Percentiles rank a stretch among this genome's conserved stretches.
Evolutionary conservation across 495 filamentous ascomycete genomes (phyloP).

Genomic region (Thozetella sp.): DNA sequence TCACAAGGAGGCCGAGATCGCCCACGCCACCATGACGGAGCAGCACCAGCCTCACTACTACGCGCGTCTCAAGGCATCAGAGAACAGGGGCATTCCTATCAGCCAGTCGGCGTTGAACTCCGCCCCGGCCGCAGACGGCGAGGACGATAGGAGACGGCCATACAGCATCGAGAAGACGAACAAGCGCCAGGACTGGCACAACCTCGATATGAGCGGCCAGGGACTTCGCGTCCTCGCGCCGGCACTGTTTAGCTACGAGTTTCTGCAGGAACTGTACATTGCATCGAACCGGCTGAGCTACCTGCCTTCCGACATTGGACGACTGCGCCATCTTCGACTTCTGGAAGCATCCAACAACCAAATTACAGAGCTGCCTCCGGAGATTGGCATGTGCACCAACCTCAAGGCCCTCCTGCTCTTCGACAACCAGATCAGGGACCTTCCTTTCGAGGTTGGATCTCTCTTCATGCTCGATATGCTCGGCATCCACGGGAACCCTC

Average conservation of each 20-base stretch:
- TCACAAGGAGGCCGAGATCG: slow-evolving; percentile 67
- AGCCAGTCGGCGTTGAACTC: slow-evolving; percentile 23
- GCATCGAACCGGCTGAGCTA: slow-evolving; percentile 84
- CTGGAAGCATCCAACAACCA: slow-evolving; percentile 90
- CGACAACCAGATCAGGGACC: slow-evolving; percentile 80
- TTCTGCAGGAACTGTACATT: slow-evolving; percentile 87
- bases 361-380: slow-evolving; percentile 78
- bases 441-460: slow-evolving; percentile 87
- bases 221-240: slow-evolving; percentile 79
- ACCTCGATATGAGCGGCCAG: slow-evolving; percentile 91
- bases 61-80: slow-evolving; percentile 51
- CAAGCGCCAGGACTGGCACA: slow-evolving; percentile 82
- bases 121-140: slow-evolving; percentile 53
- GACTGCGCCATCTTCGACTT: slow-evolving; percentile 73
- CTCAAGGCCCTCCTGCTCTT: slow-evolving; percentile 80
- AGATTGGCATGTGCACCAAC: slow-evolving; percentile 94
- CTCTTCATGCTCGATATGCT: slow-evolving; percentile 85
- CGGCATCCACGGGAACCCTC: slow-evolving; percentile 89
- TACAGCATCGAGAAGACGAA: slow-evolving; percentile 54
- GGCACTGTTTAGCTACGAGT: slow-evolving; percentile 80
- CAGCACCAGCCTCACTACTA: slow-evolving; percentile 55
- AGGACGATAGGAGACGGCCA: slow-evolving; percentile 67
- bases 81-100: slow-evolving; percentile 58
- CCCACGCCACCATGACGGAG: slow-evolving; percentile 68
- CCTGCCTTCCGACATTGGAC: slow-evolving; percentile 77